Percentiles rank a stretch among this genome's conserved stretches.
These are phyloP conservation scores for Pseudopediastrum boryanum DNA, from an alignment of 139 green algal species.

Conservation along the genomic window DNA sequence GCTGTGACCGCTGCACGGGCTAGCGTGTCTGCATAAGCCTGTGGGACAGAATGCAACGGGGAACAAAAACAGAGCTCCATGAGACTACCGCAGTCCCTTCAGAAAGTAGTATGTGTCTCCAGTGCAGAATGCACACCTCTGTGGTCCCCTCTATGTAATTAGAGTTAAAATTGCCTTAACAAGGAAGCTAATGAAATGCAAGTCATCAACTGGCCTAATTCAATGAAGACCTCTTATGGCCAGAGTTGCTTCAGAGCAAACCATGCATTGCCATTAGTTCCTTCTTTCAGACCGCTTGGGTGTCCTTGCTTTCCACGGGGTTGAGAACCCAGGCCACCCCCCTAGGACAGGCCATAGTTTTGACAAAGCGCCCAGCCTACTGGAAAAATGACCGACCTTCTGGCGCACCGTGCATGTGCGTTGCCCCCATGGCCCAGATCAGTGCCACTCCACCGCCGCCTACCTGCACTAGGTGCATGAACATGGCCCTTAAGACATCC, in stretches of 20 bases:
- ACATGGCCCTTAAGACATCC: conserved; percentile 29
- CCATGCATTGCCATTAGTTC: too few species aligned
- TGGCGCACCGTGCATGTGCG: neutral
- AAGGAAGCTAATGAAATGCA: neutral
- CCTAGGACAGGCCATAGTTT: too few species aligned
- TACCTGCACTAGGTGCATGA: conserved; percentile 40
- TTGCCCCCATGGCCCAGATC: neutral
- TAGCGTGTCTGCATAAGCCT: conserved; percentile 34
- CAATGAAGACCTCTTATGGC: too few species aligned
- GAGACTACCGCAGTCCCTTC: too few species aligned
- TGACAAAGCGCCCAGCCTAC: too few species aligned
- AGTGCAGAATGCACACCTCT: neutral
- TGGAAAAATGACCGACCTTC: neutral
- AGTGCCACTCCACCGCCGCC: neutral
- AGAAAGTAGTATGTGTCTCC: neutral
- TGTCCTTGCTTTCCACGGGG: too few species aligned
- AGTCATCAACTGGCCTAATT: neutral
- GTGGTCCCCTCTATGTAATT: neutral
- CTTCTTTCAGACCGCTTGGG: too few species aligned
- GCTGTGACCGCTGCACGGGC: conserved; percentile 4
- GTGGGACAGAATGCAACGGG: neutral
- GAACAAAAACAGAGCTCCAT: too few species aligned
- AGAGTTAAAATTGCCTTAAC: neutral
- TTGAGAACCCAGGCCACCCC: too few species aligned
- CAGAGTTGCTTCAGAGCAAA: too few species aligned